Conservation (phyloP, 768 basidiomycete genomes). For the Amanita phalloides region DNA sequence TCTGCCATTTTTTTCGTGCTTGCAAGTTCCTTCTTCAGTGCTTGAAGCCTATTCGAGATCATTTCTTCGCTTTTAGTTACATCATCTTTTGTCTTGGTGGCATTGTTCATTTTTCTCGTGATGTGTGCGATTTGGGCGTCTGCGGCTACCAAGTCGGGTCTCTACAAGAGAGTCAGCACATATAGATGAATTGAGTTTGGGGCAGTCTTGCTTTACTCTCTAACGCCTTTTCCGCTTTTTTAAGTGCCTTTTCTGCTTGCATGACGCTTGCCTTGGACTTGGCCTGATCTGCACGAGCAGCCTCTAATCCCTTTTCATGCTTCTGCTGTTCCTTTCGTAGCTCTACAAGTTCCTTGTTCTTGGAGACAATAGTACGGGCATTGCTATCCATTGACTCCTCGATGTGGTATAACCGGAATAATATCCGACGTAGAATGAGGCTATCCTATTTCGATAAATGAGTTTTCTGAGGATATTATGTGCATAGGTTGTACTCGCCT, state of each 20-base stretch:
- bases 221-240: conserved; percentile 82
- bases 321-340: conserved; percentile 59
- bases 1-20: conserved; percentile 61
- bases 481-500: conserved; percentile 32
- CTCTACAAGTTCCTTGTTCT: conserved; percentile 61
- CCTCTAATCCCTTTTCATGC: conserved; percentile 63
- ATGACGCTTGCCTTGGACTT: conserved; percentile 62
- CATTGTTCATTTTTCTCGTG: conserved; percentile 65
- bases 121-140: conserved; percentile 88
- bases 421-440: conserved; percentile 66
- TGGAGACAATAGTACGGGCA: conserved; percentile 54
- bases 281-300: conserved; percentile 72
- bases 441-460: conserved; percentile 45
- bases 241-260: conserved; percentile 80
- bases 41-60: conserved; percentile 36
- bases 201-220: conserved; percentile 58
- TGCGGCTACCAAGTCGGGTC: conserved; percentile 72
- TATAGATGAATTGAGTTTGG: background rate
- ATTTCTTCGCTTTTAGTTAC: conserved; percentile 44
- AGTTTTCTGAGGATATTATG: background rate
- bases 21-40: conserved; percentile 53
- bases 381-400: conserved; percentile 73
- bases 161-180: conserved; percentile 30
- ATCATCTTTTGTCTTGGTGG: conserved; percentile 49
- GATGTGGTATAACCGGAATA: conserved; percentile 88